phyloP scores from a whole-genome alignment of 78 protist species.

The Creolimax fragrantissima region DNA sequence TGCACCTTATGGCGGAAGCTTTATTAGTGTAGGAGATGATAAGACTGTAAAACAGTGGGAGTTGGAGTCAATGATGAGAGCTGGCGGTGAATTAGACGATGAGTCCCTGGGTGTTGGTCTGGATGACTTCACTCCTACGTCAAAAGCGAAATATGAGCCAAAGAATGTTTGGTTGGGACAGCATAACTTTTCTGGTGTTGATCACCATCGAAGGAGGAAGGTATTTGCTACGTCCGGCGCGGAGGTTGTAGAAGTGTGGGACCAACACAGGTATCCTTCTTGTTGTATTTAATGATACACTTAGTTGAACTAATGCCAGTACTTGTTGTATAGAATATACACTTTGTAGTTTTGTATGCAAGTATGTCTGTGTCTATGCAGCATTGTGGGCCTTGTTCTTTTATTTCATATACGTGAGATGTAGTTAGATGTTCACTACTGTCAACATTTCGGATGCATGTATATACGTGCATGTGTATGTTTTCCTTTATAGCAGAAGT shows the following conservation, averaged over 20 bases:
- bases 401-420: too few species aligned
- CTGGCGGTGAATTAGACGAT: not conserved
- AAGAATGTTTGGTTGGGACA: not conserved
- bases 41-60: constrained; percentile 57
- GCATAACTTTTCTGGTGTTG: constrained; percentile 12
- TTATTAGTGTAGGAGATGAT: constrained; percentile 63
- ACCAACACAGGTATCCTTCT: constrained; percentile 7
- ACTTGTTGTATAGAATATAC: too few species aligned
- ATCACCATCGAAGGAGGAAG: constrained; percentile 38
- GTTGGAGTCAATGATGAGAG: not conserved
- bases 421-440: too few species aligned
- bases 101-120: not conserved
- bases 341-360: too few species aligned
- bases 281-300: too few species aligned
- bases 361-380: too few species aligned
- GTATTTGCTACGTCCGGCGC: constrained; percentile 40
- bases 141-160: not conserved
- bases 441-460: too few species aligned
- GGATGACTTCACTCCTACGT: not conserved
- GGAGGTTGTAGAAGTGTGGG: constrained; percentile 21
- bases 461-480: too few species aligned
- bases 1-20: constrained; percentile 31
- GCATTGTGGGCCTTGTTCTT: too few species aligned
- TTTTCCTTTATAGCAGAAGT: too few species aligned
- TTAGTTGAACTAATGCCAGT: too few species aligned